Evolutionary conservation across 2,329 filamentous ascomycete genomes (phyloP), one percentile per base, ranked within the genome.

Genomic region (Fusarium sulawesiense): DNA sequence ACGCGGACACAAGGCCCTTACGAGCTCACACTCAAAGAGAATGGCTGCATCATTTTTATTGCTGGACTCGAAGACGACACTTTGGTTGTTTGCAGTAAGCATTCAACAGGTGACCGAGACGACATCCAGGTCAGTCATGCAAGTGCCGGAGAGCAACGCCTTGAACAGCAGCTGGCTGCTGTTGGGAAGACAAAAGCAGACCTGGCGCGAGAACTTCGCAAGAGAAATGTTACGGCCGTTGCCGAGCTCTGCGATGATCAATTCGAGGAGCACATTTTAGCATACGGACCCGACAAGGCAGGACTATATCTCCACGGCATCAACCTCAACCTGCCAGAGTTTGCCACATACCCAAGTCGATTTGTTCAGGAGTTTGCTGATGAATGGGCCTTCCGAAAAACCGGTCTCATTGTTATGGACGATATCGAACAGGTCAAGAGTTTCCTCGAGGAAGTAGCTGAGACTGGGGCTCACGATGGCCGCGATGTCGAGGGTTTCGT

Each of bases 21-120:
- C 75, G 96, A 99, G 81, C 83, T 99, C 59, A 98, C 94, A 61
- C 89, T 98, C 55, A 99, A 99, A 82, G 96, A 99, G 81, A 99
- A 99, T 76, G 96, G 96, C n/a, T 99, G 96, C 80, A 99, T 99
- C 80, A 98, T 99, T 73, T 99, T 99, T 83, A 90, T 99, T 46
- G 91, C 94, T 18, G 96, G 94, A 16, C 85, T 99, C 23, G 93
- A 97, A 75, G 94, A 98, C 75, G 94, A 89, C 37, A 93, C 93
- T 3, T 84, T 99, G 12, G 84, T 99, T 10, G 94, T 99, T n/a
- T 98, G 95, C 87, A 98, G 95, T 85, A 99, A 99, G 78, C 96
- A 99, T 79, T 98, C 96, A 1, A 98, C 94, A 0, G 96, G 96
- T 9, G 84, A 88, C 25, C 88, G 95, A n/a, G 81, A 80, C 23